Base-by-base conservation (phyloP, 2,329 filamentous ascomycete genomes). In the Ophiostoma piceae region DNA sequence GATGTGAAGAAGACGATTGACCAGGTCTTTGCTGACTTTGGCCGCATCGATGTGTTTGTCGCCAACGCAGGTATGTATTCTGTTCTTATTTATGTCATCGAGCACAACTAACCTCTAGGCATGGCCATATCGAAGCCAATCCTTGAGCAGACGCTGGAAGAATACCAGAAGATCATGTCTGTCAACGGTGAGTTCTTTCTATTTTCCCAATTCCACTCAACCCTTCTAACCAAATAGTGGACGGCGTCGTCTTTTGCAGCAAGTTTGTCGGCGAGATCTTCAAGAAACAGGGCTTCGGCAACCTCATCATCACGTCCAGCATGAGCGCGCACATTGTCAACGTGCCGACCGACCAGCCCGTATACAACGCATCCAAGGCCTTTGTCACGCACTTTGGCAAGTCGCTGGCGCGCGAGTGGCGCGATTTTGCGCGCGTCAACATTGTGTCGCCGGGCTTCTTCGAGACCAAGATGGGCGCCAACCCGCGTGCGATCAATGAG, bases 291-390 rank as follows among this genome's bases (percentile, higher is more conserved):
- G 82, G 86, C 67, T 82, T 84, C 39, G 90, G 90, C n/a, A 90
- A 87, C 77, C 92, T 94, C 78, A 87, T 94, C 74, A 88, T 88
- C 35, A 94, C 91, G 4, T 89, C 91, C 0, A 90, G 87, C 71
- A 94, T 94, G 85, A 90, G 86, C 74, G 91, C 88, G 1, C 90
- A 90, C 76, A 89, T 94, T 74, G 89, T 88, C 77, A 94, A 92
- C 76, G 84, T 92, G 68, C 91, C 90, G 6, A 89, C 92, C 79
- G 76, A 88, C 73, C 90, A 94, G 80, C 83, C 88, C 4, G 86
- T 88, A 5, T 92, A 92, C 77, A 92, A 92, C 77, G 87, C 86
- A 19, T 87, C 87, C 72, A 92, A 92, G 79, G 87, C 88, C 32
- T 64, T 64, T 64, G 60, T 64, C 16, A 35, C 60, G 32, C 60